These are phyloP conservation scores for Starmera pachycereana DNA, from an alignment of 805 yeast species.

Conservation along the genomic window DNA sequence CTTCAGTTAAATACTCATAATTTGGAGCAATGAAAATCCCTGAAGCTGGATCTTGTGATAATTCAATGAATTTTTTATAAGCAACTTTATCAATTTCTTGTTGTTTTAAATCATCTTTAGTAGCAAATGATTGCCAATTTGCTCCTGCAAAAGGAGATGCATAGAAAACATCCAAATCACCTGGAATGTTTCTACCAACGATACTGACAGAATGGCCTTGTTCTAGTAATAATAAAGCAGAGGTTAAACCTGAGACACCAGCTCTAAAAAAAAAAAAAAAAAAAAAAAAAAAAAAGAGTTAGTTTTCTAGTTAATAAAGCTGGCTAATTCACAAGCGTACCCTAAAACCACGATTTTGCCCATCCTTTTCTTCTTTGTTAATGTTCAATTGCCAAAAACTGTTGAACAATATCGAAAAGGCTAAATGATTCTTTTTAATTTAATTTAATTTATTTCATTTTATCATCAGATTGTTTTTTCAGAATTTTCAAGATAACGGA, in stretches of 20 bases:
- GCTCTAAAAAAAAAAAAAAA: slow-evolving; percentile 23
- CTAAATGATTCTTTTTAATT: no score
- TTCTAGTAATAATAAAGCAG: slow-evolving; percentile 32
- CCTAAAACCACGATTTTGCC: slow-evolving; percentile 9
- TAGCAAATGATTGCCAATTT: slow-evolving; percentile 56
- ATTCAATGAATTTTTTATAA: slow-evolving; percentile 33
- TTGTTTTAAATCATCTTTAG: slow-evolving; percentile 22
- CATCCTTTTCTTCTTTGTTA: slow-evolving; percentile 1
- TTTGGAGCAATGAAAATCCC: slow-evolving; percentile 30
- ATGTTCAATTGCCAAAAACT: no score
- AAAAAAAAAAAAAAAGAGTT: neutral
- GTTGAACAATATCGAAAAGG: no score
- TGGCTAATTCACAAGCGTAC: slow-evolving; percentile 2
- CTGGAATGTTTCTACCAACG: slow-evolving; percentile 40
- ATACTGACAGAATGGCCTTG: slow-evolving; percentile 32
- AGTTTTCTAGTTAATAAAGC: neutral
- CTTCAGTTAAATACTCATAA: slow-evolving; percentile 9
- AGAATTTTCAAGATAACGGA: no score
- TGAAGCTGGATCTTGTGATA: slow-evolving; percentile 39
- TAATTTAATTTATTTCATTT: no score
- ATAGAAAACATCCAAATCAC: slow-evolving; percentile 42
- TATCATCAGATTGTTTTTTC: no score
- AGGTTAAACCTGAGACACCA: slow-evolving; percentile 48
- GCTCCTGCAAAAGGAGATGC: slow-evolving; percentile 70
- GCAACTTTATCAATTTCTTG: slow-evolving; percentile 38